A percentile compares a stretch with the other conserved stretches of the same genome.
Evolutionary conservation across 1,284 basidiomycete species (phyloP).

Genomic region (Puccinia novopanici): DNA sequence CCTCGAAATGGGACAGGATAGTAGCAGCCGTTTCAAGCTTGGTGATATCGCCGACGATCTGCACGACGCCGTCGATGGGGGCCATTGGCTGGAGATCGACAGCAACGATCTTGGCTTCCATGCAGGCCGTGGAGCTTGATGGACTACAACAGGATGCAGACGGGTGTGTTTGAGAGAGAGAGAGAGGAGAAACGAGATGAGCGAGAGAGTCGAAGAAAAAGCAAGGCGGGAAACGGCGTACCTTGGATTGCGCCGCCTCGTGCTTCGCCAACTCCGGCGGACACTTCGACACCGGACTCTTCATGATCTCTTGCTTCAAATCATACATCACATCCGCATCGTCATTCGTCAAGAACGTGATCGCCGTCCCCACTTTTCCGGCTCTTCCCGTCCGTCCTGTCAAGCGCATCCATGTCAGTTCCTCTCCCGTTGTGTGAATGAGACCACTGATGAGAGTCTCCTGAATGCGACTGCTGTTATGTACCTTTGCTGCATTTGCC

Average conservation of each 20-base stretch:
- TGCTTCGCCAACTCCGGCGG: constrained; percentile 82
- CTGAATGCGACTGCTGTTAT: too few species aligned
- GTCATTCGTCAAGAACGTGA: constrained; percentile 92
- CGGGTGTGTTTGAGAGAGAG: neutral
- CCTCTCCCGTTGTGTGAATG: too few species aligned
- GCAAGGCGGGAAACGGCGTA: too few species aligned
- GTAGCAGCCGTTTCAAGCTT: constrained; percentile 62
- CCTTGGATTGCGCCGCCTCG: constrained; percentile 71
- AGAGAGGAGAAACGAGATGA: neutral
- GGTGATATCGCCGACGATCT: constrained; percentile 66
- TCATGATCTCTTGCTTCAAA: constrained; percentile 57
- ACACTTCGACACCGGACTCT: constrained; percentile 87
- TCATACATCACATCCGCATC: constrained; percentile 84
- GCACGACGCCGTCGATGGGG: constrained; percentile 63
- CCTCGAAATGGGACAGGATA: constrained; percentile 63
- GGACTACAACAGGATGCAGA: constrained; percentile 2
- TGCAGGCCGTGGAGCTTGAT: constrained; percentile 11
- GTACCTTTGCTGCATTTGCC: constrained; percentile 51
- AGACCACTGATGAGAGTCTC: too few species aligned
- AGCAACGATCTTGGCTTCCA: constrained; percentile 62
- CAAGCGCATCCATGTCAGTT: too few species aligned
- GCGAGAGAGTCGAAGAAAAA: neutral
- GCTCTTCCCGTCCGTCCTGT: constrained; percentile 83
- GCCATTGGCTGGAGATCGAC: constrained; percentile 67
- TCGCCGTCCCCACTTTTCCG: constrained; percentile 85